Evolutionary conservation across 2,329 filamentous ascomycete genomes (phyloP), one percentile per base, ranked within the genome.

Genomic region (Fusarium cicatricum): DNA sequence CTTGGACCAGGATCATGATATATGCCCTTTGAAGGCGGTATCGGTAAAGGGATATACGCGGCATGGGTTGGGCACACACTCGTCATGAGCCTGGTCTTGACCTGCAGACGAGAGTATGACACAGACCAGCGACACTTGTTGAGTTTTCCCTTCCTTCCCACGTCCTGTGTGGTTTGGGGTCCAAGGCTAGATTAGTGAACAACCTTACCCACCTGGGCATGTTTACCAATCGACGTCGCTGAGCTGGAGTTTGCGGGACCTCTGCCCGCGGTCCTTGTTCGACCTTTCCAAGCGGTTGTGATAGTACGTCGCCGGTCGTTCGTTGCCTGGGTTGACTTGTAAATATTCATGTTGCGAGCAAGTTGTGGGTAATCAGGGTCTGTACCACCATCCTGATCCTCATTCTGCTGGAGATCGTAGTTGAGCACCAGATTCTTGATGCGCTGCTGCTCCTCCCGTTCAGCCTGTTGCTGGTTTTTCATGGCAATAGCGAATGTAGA

Each of bases 341-440:
- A 72, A 85, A 80, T 79, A 83, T 77, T 82, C 76, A 65, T 68
- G 48, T 64, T 65, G 23, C 29, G 40, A 42, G 51, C 21, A 54
- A 54, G 40, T 40, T 58, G 48, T 40, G 49, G 45, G 43, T 39
- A 42, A 32, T 47, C 7, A 58, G 58, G 54, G 51, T 63, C 51
- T 60, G 62, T 69, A 69, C 64, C 84, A 96, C 92, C 89, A 80
- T 95, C 90, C 70, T 82, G 78, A 62, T 92, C 88, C 71, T 96
- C 91, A 66, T 81, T 88, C 70, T 96, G 92, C 45, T 91, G 88
- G 71, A 97, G 86, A 77, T 99, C 95, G 72, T 97, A 96, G 75
- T 97, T 98, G 66, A 99, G 81, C 48, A 99, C 95, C 39, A 99
- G 82, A 70, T 92, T 97, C 80, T 99, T 99, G 85, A 99, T 99